phyloP scores from a whole-genome alignment of 768 basidiomycete genomes.

The Serendipita sp. region DNA sequence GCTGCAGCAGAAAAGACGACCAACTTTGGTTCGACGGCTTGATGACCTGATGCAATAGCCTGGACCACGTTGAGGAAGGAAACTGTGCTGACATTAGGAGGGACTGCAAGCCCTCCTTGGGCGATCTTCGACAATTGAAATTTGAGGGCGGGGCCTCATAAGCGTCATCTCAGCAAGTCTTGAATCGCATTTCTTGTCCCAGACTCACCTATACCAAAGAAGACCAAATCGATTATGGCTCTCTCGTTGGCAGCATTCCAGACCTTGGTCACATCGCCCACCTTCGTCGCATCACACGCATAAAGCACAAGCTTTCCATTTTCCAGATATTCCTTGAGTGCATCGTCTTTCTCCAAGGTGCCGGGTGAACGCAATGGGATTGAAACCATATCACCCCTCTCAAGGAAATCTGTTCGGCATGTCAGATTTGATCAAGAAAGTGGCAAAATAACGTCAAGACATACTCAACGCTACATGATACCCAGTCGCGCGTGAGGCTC shows the following conservation, averaged over 20 bases:
- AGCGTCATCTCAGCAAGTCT: neutral
- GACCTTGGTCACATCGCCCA: neutral
- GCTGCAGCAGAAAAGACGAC: neutral
- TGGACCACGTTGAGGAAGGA: neutral
- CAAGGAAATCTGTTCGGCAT: neutral
- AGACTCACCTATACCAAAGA: neutral
- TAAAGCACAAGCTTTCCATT: neutral
- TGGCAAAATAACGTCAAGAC: neutral
- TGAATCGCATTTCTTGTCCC: neutral
- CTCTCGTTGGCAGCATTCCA: neutral
- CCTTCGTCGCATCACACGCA: neutral
- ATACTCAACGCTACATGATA: neutral
- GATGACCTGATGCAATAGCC: neutral
- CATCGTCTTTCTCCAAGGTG: neutral
- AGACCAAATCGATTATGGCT: neutral
- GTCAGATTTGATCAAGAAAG: neutral
- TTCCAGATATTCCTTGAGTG: neutral
- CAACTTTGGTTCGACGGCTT: neutral
- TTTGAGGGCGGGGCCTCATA: neutral
- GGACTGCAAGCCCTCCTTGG: neutral
- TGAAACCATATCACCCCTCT: neutral
- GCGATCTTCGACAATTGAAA: neutral
- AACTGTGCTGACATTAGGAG: neutral
- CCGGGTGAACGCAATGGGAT: neutral
- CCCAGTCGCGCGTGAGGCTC: neutral